Evolutionary conservation across 2,329 filamentous ascomycete genomes (phyloP).

Genomic region (Colletotrichum paranaense): DNA sequence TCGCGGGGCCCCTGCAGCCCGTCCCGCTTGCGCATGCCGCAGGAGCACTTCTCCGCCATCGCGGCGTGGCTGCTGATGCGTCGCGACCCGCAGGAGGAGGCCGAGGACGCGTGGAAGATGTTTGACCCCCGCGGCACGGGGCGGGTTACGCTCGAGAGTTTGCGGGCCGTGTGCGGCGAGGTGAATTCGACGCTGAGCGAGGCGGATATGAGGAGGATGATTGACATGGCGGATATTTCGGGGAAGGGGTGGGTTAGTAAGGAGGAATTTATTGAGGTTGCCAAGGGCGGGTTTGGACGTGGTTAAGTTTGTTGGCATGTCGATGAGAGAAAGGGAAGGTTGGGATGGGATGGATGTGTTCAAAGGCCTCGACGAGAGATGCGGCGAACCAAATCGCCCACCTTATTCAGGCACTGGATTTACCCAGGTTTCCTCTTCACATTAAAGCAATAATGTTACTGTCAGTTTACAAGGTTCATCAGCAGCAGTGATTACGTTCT

Average conservation of each 20-base stretch:
- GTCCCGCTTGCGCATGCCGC: constrained; percentile 77
- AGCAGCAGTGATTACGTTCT: neutral
- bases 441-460: neutral
- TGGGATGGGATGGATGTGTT: neutral
- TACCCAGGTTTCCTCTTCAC: neutral
- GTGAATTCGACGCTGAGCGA: constrained; percentile 87
- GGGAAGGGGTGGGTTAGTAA: constrained; percentile 84
- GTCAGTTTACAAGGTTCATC: neutral
- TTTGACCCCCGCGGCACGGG: constrained; percentile 96
- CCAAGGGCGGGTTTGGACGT: constrained; percentile 31
- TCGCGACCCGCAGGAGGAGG: constrained; percentile 91
- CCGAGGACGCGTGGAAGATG: constrained; percentile 88
- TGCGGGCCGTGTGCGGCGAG: constrained; percentile 88
- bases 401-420: neutral
- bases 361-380: neutral
- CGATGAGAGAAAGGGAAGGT: neutral
- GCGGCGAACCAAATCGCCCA: neutral
- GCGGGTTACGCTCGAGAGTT: constrained; percentile 87
- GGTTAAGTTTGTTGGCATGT: neutral
- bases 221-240: constrained; percentile 96
- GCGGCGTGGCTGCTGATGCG: constrained; percentile 84
- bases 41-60: constrained; percentile 78
- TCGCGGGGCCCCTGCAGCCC: constrained; percentile 64
- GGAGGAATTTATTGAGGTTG: constrained; percentile 76
- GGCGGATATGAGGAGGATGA: constrained; percentile 93